Conservation (phyloP, 2,329 filamentous ascomycete genomes). For the Aureobasidium sp. region DNA sequence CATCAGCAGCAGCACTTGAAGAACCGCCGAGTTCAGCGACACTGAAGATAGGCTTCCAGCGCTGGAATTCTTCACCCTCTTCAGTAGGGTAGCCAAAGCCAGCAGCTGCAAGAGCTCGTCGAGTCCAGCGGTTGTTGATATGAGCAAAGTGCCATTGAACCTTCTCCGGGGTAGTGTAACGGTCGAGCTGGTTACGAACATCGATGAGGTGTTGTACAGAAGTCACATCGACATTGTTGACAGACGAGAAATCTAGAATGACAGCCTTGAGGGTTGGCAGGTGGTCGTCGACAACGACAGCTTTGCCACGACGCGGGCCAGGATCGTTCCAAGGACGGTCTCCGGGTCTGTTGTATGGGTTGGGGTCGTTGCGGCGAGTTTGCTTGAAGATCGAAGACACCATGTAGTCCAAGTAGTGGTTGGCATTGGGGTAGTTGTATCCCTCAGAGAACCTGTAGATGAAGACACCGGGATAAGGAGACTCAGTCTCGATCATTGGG, state of each 20-base stretch:
- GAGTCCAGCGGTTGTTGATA: constrained; percentile 91
- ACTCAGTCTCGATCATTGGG: constrained; percentile 68
- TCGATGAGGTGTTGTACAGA: constrained; percentile 90
- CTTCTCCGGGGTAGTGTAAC: constrained; percentile 68
- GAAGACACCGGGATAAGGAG: constrained; percentile 85
- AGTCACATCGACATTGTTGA: constrained; percentile 91
- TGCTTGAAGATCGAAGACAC: constrained; percentile 40
- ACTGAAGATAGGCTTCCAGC: constrained; percentile 94
- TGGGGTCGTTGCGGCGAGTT: constrained; percentile 69
- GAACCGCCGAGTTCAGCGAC: constrained; percentile 77
- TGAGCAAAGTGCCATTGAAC: constrained; percentile 97
- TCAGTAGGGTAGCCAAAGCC: constrained; percentile 79
- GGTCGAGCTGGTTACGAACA: constrained; percentile 86
- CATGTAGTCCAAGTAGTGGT: constrained; percentile 72
- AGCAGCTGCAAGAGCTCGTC: constrained; percentile 76
- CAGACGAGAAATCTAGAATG: constrained; percentile 85
- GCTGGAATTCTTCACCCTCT: constrained; percentile 46
- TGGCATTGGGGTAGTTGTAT: constrained; percentile 93
- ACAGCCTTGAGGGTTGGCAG: constrained; percentile 75
- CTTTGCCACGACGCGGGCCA: constrained; percentile 51
- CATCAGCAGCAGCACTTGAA: constrained; percentile 60
- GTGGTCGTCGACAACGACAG: constrained; percentile 37
- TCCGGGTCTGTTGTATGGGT: constrained; percentile 50
- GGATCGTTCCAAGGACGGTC: constrained; percentile 96
- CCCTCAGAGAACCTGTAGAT: constrained; percentile 93